Evolutionary conservation across 176 grass and related monocot species (phyloP).

Genomic region (Oryza australiensis): DNA sequence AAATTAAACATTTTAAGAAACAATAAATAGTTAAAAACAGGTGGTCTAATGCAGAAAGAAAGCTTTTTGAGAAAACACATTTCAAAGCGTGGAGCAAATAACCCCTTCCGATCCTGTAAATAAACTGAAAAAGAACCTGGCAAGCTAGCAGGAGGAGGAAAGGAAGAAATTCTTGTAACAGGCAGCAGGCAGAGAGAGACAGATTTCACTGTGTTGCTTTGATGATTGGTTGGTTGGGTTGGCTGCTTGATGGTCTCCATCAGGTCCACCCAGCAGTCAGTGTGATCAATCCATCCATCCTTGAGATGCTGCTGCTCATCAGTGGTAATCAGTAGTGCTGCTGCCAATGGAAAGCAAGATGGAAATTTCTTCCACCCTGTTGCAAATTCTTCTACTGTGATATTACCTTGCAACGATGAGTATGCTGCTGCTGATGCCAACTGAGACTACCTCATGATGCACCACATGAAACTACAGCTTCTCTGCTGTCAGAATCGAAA

Average conservation of each 20-base stretch:
- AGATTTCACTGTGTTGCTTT: not conserved
- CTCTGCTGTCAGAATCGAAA: not conserved
- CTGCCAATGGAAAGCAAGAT: not conserved
- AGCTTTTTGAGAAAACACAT: too few relatives aligned
- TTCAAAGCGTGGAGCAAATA: too few relatives aligned
- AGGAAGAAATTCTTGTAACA: not conserved
- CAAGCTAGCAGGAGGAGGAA: not conserved
- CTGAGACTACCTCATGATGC: not conserved
- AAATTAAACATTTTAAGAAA: too few relatives aligned
- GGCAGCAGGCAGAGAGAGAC: not conserved
- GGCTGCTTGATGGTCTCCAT: constrained; percentile 20
- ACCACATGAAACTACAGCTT: not conserved
- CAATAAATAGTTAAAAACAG: too few relatives aligned
- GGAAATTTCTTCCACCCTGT: not conserved
- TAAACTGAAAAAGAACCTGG: not conserved
- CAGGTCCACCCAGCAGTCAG: not conserved
- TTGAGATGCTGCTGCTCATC: not conserved
- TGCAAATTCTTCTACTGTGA: not conserved
- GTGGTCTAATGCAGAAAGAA: too few relatives aligned
- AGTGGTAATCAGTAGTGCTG: not conserved
- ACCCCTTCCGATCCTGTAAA: too few relatives aligned
- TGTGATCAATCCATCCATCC: not conserved
- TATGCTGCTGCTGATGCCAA: not conserved
- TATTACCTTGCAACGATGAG: not conserved
- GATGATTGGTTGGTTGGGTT: not conserved